A percentile compares a stretch with the other conserved stretches of the same genome.
Conservation (phyloP, 306 rosid genomes). For the Abrus pulchellus region DNA sequence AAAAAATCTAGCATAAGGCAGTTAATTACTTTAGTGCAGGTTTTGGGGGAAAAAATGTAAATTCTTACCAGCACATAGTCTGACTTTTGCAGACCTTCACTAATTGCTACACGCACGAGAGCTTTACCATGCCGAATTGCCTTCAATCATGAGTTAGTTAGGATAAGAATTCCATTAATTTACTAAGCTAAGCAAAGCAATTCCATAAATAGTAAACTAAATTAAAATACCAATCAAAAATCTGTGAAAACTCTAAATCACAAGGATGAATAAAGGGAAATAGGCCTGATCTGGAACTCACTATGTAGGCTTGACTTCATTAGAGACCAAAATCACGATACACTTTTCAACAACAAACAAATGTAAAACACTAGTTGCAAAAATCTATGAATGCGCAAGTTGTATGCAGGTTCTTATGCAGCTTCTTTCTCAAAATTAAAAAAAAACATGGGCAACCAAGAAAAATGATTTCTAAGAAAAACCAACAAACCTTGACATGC, state of each 20-base stretch:
- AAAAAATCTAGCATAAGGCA: slow-evolving; percentile 22
- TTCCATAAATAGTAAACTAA: neutral
- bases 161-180: slow-evolving; percentile 42
- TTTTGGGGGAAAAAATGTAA: slow-evolving; percentile 29
- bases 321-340: slow-evolving; percentile 26
- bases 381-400: slow-evolving; percentile 25
- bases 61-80: slow-evolving; percentile 81
- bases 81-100: slow-evolving; percentile 69
- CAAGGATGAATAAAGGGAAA: slow-evolving; percentile 12
- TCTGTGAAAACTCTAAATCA: slow-evolving; percentile 16
- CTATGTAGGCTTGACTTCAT: slow-evolving; percentile 22
- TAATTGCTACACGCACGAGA: slow-evolving; percentile 76
- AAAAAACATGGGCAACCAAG: slow-evolving; percentile 14
- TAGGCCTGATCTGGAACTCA: slow-evolving; percentile 21
- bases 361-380: neutral
- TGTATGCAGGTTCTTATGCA: neutral
- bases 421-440: slow-evolving; percentile 23
- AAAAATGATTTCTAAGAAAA: slow-evolving; percentile 27
- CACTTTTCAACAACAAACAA: slow-evolving; percentile 15
- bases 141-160: slow-evolving; percentile 60
- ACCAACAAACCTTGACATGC: slow-evolving; percentile 72
- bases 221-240: slow-evolving; percentile 32
- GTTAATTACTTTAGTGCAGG: slow-evolving; percentile 1
- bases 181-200: slow-evolving; percentile 45
- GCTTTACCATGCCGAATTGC: slow-evolving; percentile 86